These are phyloP conservation scores for Adansonia digitata DNA, from an alignment of 345 rosid genomes.

Conservation along the genomic window DNA sequence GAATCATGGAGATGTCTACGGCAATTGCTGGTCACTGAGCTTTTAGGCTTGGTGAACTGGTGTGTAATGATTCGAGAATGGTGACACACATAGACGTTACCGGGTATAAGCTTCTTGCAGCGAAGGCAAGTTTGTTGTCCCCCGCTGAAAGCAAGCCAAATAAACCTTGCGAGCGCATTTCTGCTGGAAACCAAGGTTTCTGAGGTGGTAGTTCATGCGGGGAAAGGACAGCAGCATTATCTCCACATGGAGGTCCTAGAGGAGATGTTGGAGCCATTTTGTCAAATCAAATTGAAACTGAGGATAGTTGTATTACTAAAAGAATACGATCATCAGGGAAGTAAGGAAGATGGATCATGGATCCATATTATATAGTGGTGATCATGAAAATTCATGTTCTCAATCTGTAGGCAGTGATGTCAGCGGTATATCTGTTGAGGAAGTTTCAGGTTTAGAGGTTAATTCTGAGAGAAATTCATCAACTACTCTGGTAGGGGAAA, in stretches of 20 bases:
- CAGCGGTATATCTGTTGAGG: conserved; percentile 11
- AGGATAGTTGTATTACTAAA: conserved; percentile 4
- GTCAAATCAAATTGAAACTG: background rate
- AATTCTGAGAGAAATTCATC: conserved; percentile 18
- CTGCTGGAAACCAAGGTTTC: conserved; percentile 10
- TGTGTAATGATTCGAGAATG: conserved; percentile 19
- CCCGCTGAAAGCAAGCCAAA: conserved; percentile 10
- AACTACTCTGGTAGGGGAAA: conserved; percentile 11
- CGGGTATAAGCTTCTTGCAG: background rate
- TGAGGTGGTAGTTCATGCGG: too few species aligned
- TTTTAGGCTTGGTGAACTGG: conserved; percentile 23
- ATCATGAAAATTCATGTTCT: conserved; percentile 15
- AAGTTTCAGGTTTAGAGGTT: conserved; percentile 17
- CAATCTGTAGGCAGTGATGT: conserved; percentile 12
- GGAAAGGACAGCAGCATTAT: too few species aligned
- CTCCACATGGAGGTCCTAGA: background rate
- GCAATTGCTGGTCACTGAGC: conserved; percentile 50
- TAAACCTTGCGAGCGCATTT: conserved; percentile 6
- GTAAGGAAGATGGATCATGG: conserved; percentile 21
- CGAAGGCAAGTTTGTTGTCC: conserved; percentile 20
- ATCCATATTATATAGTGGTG: background rate
- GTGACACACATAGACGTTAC: conserved; percentile 9
- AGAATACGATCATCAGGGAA: background rate
- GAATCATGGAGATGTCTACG: conserved; percentile 42
- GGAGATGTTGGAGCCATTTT: background rate